Conservation (phyloP, 2,329 filamentous ascomycete species). For the Trichophaea hybrida region DNA sequence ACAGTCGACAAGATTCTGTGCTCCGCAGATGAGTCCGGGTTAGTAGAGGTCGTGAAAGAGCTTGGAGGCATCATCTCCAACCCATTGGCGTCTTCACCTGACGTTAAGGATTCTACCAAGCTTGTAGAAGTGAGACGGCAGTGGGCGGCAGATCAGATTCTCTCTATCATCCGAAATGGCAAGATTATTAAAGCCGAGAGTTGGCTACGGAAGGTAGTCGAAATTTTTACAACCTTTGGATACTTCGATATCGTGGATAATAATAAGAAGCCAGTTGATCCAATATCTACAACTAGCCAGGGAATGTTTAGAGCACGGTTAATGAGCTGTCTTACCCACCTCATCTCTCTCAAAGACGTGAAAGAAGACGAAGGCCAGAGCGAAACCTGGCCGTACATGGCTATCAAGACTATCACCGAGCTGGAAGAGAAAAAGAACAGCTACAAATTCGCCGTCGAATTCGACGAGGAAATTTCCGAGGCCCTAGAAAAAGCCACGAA, state of each 20-base stretch:
- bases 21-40: constrained; percentile 41
- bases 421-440: constrained; percentile 2
- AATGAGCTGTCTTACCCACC: constrained; percentile 22
- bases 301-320: constrained; percentile 24
- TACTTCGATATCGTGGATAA: constrained; percentile 21
- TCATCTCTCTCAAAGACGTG: constrained; percentile 6
- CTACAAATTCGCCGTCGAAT: constrained; percentile 17
- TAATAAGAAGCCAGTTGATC: constrained; percentile 2
- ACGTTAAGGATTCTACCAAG: constrained; percentile 18
- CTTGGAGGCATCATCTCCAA: constrained; percentile 17
- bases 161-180: constrained; percentile 22
- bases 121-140: constrained; percentile 22
- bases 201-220: constrained; percentile 20
- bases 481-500: constrained; percentile 13
- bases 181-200: constrained; percentile 18
- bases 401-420: constrained; percentile 19
- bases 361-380: neutral
- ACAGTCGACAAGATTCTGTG: constrained; percentile 62
- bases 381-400: constrained; percentile 23
- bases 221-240: constrained; percentile 23
- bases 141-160: constrained; percentile 26
- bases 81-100: constrained; percentile 2
- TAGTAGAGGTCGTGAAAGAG: constrained; percentile 26
- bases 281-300: constrained; percentile 19
- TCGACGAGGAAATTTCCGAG: constrained; percentile 18